Conservation (phyloP, 1,139 yeast species). For the Diutina mesorugosa region DNA sequence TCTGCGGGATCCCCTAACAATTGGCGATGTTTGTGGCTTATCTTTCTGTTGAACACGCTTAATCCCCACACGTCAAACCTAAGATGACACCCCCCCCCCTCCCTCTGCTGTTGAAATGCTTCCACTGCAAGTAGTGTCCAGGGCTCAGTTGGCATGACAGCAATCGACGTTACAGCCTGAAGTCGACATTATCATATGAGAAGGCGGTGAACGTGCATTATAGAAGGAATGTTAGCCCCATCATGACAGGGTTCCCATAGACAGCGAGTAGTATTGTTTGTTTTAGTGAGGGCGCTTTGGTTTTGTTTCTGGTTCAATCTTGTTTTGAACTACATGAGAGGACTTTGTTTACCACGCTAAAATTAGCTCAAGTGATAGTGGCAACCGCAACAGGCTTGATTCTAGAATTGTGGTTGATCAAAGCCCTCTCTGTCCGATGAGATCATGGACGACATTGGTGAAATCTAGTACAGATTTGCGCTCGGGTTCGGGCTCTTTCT, state of each 20-base stretch:
- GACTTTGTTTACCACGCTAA: neutral
- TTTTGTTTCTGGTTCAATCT: no score
- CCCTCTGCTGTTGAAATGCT: neutral
- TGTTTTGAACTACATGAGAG: no score
- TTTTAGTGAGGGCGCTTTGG: no score
- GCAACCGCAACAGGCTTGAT: neutral
- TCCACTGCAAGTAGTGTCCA: neutral
- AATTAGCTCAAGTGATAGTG: neutral
- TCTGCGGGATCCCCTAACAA: neutral
- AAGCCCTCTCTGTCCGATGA: neutral
- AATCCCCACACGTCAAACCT: neutral
- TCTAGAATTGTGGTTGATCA: neutral
- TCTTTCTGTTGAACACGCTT: no score
- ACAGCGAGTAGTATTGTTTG: no score
- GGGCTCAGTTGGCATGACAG: neutral
- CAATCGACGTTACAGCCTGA: neutral
- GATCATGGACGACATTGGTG: neutral
- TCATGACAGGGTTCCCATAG: no score
- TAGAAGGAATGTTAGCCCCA: no score
- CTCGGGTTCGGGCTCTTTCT: neutral
- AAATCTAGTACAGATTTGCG: neutral
- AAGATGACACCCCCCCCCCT: neutral
- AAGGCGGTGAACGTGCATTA: no score
- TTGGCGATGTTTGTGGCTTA: neutral
- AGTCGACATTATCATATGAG: no score